Base-by-base conservation (phyloP, 352 stramenopile genomes). In the Phytophthora brassicae region DNA sequence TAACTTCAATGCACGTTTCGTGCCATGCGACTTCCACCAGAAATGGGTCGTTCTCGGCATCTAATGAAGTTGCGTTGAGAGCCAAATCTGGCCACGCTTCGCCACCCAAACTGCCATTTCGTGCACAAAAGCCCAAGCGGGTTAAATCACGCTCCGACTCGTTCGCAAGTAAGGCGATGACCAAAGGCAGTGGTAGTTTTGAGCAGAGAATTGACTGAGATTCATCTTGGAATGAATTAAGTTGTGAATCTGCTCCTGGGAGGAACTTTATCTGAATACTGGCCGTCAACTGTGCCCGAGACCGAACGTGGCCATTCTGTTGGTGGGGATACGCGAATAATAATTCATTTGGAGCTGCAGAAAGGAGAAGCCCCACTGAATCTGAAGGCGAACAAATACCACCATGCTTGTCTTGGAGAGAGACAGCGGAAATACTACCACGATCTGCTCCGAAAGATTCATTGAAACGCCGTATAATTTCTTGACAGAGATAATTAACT, bases 401-500 rank as follows among this genome's bases (percentile, higher is more conserved):
- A 4, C 81, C 81, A n/a, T 77, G 66, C 6, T 70, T 66, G 26
- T 88, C 80, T 52, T 88, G 81, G 8, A 90, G 69, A 38, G 75
- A 73, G 16, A 88, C 77, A 33, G 57, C 43, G 0, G 60, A 60
- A 33, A 88, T 73, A 12, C 48, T 55, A 2, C 57, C 70, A 9
- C 47, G 51, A n/a, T 58, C 41, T 26, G 62, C 36, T 4, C 47
- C 64, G 26, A 88, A 88, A 2, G 77, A 66, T 46, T 90, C 81
- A 48, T 90, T 88, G 50, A 75, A 90, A 17, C 81, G 70, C 6
- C 77, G 75, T 16, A 86, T 70, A 48, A 88, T 75, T 59, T 88
- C 77, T 42, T 57, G 53, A 9, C 77, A 87, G 4, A 90, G 59
- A 19, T 70, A 70, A 6, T 63, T 55, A 19, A 88, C 65, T 3